phyloP scores from a whole-genome alignment of 2,329 filamentous ascomycete genomes.

The Tolypocladium amazonense region DNA sequence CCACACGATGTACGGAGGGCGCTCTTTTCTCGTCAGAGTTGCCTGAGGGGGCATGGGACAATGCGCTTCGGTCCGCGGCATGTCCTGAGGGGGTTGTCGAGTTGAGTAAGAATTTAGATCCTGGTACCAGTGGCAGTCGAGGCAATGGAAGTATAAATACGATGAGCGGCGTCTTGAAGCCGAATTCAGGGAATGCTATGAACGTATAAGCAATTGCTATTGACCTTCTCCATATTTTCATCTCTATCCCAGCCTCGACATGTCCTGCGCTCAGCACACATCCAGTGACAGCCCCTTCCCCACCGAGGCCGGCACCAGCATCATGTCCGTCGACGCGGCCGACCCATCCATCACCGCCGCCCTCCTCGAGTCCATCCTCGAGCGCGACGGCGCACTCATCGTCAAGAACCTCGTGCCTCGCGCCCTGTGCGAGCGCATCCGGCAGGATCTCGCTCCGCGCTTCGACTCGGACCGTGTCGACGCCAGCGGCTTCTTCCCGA shows the following conservation, averaged over 20 bases:
- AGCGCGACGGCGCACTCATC: constrained; percentile 24
- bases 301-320: constrained; percentile 10
- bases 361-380: constrained; percentile 10
- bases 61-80: background rate
- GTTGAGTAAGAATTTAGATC: too few species aligned
- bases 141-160: background rate
- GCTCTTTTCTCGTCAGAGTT: background rate
- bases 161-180: background rate
- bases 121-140: background rate
- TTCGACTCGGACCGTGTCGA: constrained; percentile 25
- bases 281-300: constrained; percentile 6
- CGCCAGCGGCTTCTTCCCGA: constrained; percentile 26
- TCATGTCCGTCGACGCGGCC: constrained; percentile 8
- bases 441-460: constrained; percentile 23
- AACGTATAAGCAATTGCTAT: background rate
- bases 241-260: background rate
- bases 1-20: background rate
- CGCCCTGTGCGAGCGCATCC: constrained; percentile 22
- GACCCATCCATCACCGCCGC: constrained; percentile 10
- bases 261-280: background rate
- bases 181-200: background rate
- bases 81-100: background rate
- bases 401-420: constrained; percentile 22
- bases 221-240: background rate
- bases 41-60: background rate